phyloP scores from a whole-genome alignment of 768 basidiomycete species.

The Fistulinella prunicolor region DNA sequence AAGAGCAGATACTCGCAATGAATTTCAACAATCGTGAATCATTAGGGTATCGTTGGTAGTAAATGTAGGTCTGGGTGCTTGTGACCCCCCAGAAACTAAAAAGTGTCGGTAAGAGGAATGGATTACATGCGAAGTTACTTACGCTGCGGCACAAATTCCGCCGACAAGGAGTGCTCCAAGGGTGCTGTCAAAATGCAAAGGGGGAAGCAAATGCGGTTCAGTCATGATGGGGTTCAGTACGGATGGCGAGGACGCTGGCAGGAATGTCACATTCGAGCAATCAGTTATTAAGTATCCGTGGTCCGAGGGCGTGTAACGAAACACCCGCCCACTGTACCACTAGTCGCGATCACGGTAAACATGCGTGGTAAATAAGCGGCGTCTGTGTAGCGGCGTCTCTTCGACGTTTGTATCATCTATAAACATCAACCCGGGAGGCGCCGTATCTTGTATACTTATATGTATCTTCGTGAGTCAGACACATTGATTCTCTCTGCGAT shows the following conservation, averaged over 20 bases:
- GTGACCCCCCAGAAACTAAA: slow-evolving; percentile 55
- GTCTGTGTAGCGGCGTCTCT: too few species aligned
- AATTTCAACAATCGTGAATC: slow-evolving; percentile 36
- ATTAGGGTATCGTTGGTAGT: slow-evolving; percentile 38
- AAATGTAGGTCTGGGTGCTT: slow-evolving; percentile 50
- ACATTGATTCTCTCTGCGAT: too few species aligned
- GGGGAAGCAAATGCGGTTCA: too few species aligned
- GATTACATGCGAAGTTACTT: slow-evolving; percentile 15
- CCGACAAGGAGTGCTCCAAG: slow-evolving; percentile 57
- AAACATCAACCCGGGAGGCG: too few species aligned
- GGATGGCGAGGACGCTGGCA: neutral
- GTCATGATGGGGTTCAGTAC: too few species aligned
- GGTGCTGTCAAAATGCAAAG: slow-evolving; percentile 41
- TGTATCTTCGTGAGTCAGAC: too few species aligned
- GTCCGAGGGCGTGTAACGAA: too few species aligned
- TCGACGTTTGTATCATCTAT: too few species aligned
- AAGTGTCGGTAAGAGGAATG: neutral
- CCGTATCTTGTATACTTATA: too few species aligned
- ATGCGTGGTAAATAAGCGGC: too few species aligned
- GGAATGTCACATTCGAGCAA: neutral
- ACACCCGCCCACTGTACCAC: too few species aligned
- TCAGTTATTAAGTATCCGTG: slow-evolving; percentile 1
- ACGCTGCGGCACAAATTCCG: slow-evolving; percentile 55
- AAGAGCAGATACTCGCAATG: slow-evolving; percentile 31
- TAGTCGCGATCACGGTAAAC: too few species aligned